Percentiles rank a stretch among this genome's conserved stretches.
phyloP scores from a whole-genome alignment of 2,329 filamentous ascomycete species.

The Pestalotiopsis fici region DNA sequence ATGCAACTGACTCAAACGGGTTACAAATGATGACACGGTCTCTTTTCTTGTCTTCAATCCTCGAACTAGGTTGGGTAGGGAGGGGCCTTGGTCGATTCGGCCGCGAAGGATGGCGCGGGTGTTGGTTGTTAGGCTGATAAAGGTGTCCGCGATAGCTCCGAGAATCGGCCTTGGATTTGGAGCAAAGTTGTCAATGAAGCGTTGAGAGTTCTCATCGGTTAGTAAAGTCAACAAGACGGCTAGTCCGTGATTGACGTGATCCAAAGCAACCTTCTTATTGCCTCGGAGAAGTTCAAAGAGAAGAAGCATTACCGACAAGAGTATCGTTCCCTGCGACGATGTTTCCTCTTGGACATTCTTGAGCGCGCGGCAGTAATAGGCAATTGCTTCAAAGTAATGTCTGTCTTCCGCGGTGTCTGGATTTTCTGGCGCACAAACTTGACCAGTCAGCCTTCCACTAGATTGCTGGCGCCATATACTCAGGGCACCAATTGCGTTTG shows the following conservation, averaged over 20 bases:
- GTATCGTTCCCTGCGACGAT: constrained; percentile 29
- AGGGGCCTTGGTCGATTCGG: constrained; percentile 17
- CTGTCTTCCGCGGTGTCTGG: constrained; percentile 8
- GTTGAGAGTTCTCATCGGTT: constrained; percentile 20
- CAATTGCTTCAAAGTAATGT: constrained; percentile 34
- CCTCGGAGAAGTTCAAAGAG: constrained; percentile 33
- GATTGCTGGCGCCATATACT: constrained; percentile 23
- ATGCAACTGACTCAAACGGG: constrained; percentile 22
- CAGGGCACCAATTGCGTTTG: constrained; percentile 32
- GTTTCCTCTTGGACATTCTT: constrained; percentile 26
- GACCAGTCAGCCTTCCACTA: constrained; percentile 5
- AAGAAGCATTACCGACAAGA: constrained; percentile 31
- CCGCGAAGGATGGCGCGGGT: constrained; percentile 22
- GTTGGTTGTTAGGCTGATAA: constrained; percentile 19
- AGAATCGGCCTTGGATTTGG: constrained; percentile 27
- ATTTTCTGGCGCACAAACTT: too few species aligned
- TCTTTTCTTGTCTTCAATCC: constrained; percentile 19
- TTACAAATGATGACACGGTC: constrained; percentile 26
- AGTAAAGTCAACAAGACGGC: constrained; percentile 32
- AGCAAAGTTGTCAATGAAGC: constrained; percentile 14
- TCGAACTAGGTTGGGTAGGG: constrained; percentile 24
- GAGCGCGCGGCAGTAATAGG: constrained; percentile 35
- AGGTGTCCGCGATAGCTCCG: constrained; percentile 22
- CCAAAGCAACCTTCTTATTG: constrained; percentile 29
- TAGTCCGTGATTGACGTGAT: constrained; percentile 36